Percentiles rank a stretch among this genome's conserved stretches.
These are phyloP conservation scores for Fusarium sterilihyphosum DNA, from an alignment of 2,329 filamentous ascomycete species.

Conservation along the genomic window DNA sequence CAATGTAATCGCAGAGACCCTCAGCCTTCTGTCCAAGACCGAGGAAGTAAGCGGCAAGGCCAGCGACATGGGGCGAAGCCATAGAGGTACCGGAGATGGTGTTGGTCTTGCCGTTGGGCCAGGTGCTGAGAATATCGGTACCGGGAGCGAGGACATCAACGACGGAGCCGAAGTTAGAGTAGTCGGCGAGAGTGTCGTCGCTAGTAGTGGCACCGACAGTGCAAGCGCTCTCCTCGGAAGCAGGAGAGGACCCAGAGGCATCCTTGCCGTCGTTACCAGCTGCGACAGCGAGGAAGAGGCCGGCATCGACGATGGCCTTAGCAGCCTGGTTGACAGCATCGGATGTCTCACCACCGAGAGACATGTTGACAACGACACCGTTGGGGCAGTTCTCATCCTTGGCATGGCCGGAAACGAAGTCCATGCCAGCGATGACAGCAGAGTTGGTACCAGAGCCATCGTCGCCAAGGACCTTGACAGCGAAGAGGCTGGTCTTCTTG, in stretches of 20 bases:
- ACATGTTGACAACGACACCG: slow-evolving; percentile 66
- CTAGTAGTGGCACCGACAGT: slow-evolving; percentile 62
- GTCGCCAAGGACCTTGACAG: slow-evolving; percentile 58
- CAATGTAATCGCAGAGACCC: slow-evolving; percentile 35
- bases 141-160: slow-evolving; percentile 65
- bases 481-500: slow-evolving; percentile 55
- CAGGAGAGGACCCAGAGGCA: slow-evolving; percentile 57
- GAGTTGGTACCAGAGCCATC: slow-evolving; percentile 48
- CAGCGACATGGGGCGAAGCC: slow-evolving; percentile 55
- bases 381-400: slow-evolving; percentile 51
- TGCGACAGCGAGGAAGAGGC: slow-evolving; percentile 65
- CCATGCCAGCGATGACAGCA: slow-evolving; percentile 57
- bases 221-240: slow-evolving; percentile 59
- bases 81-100: slow-evolving; percentile 59
- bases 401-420: slow-evolving; percentile 54
- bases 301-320: slow-evolving; percentile 54
- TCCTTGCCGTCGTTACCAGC: slow-evolving; percentile 62
- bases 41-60: slow-evolving; percentile 57
- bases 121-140: slow-evolving; percentile 57
- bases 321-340: slow-evolving; percentile 62
- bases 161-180: slow-evolving; percentile 62
- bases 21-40: slow-evolving; percentile 40
- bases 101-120: slow-evolving; percentile 53
- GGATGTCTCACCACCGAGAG: slow-evolving; percentile 60
- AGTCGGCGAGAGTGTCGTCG: slow-evolving; percentile 54